Evolutionary conservation across 495 filamentous ascomycete species (phyloP), one percentile per base, ranked within the genome.

Genomic region (Talaromyces adpressus): DNA sequence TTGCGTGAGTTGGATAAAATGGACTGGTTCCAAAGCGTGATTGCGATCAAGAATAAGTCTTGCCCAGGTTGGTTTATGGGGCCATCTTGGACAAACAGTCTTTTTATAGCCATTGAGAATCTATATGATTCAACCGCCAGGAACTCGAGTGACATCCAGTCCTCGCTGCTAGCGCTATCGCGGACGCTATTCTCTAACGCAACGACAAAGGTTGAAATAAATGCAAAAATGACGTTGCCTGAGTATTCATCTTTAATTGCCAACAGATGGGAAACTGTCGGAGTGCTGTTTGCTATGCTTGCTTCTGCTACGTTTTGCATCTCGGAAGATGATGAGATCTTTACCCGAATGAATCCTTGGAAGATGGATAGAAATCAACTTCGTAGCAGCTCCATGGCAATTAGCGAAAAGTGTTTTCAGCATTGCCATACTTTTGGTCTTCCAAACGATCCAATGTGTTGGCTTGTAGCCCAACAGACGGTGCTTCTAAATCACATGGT

Each of bases 231-330:
- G 54, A 16, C 52, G 8, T 30, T 66, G 3, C 9, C 34, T 4
- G 52, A 66, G 12, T 66, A 66, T 66, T 34, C 64, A 4, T 32
- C 57, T 39, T n/a, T 62, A 16, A 63, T 59, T 20, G 27, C 39
- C 4, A 36, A n/a, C 1, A 57, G 61, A 27, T 66, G 64, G 64
- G 64, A 66, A 20, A 59, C 45, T 25, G 47, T 66, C 7, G 64
- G 64, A 22, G 22, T 66, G 18, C 7, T 66, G 6, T 63, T 66
- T 39, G 61, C 18, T 12, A 9, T 66, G 14, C 25, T 63, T 3
- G 61, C 49, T 6, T 25, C 61, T 4, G 36, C 53, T 53, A 36
- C 61, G n/a, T 58, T 63, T 57, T 32, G 59, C 36, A 45, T 58
- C 9, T 32, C 36, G 12, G 61, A 57, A 14, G 64, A 66, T 32